Conservation (phyloP, 75 land plant genomes). For the Azolla pinnata region DNA sequence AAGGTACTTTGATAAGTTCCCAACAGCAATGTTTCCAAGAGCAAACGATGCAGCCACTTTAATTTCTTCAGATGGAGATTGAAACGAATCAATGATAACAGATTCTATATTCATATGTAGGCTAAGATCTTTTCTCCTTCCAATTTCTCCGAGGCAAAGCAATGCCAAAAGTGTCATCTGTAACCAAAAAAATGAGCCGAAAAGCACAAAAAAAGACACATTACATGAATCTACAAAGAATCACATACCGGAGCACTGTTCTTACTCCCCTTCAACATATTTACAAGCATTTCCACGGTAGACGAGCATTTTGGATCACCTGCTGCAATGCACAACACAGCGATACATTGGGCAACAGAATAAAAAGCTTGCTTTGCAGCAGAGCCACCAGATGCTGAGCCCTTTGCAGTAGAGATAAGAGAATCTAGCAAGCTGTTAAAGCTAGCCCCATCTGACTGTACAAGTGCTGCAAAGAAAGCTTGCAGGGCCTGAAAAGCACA, state of each 20-base stretch:
- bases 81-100: constrained; percentile 90
- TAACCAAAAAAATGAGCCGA: neutral
- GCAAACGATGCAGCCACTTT: constrained; percentile 98
- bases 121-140: constrained; percentile 87
- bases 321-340: constrained; percentile 93
- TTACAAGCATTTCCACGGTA: constrained; percentile 78
- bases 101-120: constrained; percentile 64
- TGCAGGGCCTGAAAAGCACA: constrained; percentile 62
- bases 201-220: neutral
- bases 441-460: constrained; percentile 74
- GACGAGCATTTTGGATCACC: constrained; percentile 81
- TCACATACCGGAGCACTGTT: constrained; percentile 53
- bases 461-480: constrained; percentile 71
- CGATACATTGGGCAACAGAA: constrained; percentile 93
- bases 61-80: constrained; percentile 97
- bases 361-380: constrained; percentile 80
- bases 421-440: constrained; percentile 78
- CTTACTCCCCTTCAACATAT: constrained; percentile 51
- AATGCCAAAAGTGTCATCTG: constrained; percentile 52
- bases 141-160: constrained; percentile 93
- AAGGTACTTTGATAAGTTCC: constrained; percentile 79
- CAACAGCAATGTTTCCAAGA: constrained; percentile 94
- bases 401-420: constrained; percentile 81
- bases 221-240: neutral
- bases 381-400: constrained; percentile 64